Evolutionary conservation across 2,329 filamentous ascomycete genomes (phyloP), one percentile per base, ranked within the genome.

Genomic region (Apiospora sp.): DNA sequence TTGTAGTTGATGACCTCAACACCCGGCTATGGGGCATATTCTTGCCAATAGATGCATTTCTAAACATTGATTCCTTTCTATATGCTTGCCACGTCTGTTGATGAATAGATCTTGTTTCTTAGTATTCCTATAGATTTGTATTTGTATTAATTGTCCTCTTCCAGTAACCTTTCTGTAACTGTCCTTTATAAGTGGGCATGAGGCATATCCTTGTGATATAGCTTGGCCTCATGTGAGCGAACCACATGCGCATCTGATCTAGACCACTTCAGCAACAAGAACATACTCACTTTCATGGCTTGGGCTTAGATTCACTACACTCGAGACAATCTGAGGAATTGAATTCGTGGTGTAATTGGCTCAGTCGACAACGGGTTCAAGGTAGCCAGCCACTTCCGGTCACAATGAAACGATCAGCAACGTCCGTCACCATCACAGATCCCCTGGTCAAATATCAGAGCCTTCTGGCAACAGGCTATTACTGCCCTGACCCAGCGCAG

Each of bases 381-480:
- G 54, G 12, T 34, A 34, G 14, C 16, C 37, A 22, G 54, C 58
- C n/a, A 30, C 27, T 12, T 19, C 6, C n/a, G n/a, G 41, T 44
- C 72, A 77, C 71, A 34, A 84, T 84, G 82, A 81, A 79, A 74
- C 78, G 81, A 68, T 71, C 76, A 24, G 77, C 77, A 27, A 76
- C 85, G 16, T 87, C 88, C 44, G 82, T 92, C 44, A 86, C 87
- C 72, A 91, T 92, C 76, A 91, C 90, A 3, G 94, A 95, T 78
- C 93, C 93, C 4, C 84, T 95, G 74, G 89, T 95, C 74, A 91
- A 94, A 75, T 96, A 96, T 81, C 89, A 92, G 72, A 88, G 92
- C 30, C 84, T 95, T 19, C 81, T 96, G 48, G 89, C 91, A 8
- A 92, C 91, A 5, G 90, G 91, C 69, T 82, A 88, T 67, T 93